Evolutionary conservation across 179 eudicot species (phyloP), one percentile per base, ranked within the genome.

Genomic region (Nepenthes alata): DNA sequence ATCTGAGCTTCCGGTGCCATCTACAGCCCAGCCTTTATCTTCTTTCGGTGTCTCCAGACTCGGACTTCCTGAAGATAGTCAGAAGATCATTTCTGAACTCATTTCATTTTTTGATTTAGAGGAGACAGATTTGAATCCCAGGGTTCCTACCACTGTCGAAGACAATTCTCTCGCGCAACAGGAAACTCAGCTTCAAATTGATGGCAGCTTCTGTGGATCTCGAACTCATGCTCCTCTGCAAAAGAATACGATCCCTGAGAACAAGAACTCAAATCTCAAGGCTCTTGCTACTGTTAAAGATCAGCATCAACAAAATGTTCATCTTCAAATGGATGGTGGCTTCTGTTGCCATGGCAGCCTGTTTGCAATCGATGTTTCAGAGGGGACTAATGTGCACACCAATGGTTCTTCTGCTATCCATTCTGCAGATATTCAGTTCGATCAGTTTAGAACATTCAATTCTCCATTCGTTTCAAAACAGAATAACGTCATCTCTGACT

Each of bases 61-160:
- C 15, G 78, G 74, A 38, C 67, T 74, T 53, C 68, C 73, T 6
- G 78, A 77, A 12, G 75, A 70, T 37, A 78, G 75, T 25, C 78
- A 77, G 55, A 74, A 68, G 51, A 14, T 67, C 45, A 67, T 77
- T 16, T 67, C 68, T 7, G 61, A 67, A 56, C 78, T 77, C 56
- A 57, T 77, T 66, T 57, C 75, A 13, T 54, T 39, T 56, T 77
- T 74, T 1, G 75, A 77, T 25, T 58, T 35, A 34, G 14, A 14
- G 56, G 62, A 36, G 4, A 70, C 15, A 67, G 69, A 55, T 55
- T 47, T 57, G 47, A 60, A 52, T 58, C 36, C 48, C 9, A 57
- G 65, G 39, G 25, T 35, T 3, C 44, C 16, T 37, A 59, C 45
- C 6, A 36, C 7, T 41, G 45, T 41, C 2, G 25, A 25, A 25